Evolutionary conservation across 805 yeast genomes (phyloP).

Genomic region (Spathaspora hagerdaliae): DNA sequence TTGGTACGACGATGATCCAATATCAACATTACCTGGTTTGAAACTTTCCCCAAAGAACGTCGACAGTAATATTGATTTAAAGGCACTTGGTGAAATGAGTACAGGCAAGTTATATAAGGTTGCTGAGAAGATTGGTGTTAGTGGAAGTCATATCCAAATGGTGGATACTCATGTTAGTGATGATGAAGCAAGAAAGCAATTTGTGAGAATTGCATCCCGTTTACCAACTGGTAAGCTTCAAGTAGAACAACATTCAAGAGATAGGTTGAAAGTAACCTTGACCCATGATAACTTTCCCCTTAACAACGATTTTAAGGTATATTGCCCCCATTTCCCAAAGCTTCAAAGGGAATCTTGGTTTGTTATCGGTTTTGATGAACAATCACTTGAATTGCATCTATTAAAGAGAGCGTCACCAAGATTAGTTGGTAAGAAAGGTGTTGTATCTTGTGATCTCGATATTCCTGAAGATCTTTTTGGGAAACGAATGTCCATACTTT

Average conservation of each 20-base stretch:
- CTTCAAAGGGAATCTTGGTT: constrained; percentile 94
- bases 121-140: constrained; percentile 38
- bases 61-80: constrained; percentile 18
- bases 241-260: constrained; percentile 33
- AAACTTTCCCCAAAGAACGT: background rate
- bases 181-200: constrained; percentile 41
- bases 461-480: constrained; percentile 50
- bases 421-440: constrained; percentile 32
- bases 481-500: constrained; percentile 38
- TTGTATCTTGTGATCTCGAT: constrained; percentile 41
- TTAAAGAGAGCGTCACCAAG: constrained; percentile 75
- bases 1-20: constrained; percentile 80
- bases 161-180: constrained; percentile 6
- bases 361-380: constrained; percentile 52
- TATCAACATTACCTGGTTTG: constrained; percentile 52
- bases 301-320: constrained; percentile 60
- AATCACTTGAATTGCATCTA: constrained; percentile 51
- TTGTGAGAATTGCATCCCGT: constrained; percentile 48
- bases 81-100: constrained; percentile 40
- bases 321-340: constrained; percentile 82
- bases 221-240: constrained; percentile 58
- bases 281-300: constrained; percentile 49
- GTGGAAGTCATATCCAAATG: constrained; percentile 1
- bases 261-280: constrained; percentile 41
- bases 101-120: constrained; percentile 28